A percentile compares a stretch with the other conserved stretches of the same genome.
These are phyloP conservation scores for Paecilomyces sp. DNA, from an alignment of 2,329 filamentous ascomycete species.

Conservation along the genomic window DNA sequence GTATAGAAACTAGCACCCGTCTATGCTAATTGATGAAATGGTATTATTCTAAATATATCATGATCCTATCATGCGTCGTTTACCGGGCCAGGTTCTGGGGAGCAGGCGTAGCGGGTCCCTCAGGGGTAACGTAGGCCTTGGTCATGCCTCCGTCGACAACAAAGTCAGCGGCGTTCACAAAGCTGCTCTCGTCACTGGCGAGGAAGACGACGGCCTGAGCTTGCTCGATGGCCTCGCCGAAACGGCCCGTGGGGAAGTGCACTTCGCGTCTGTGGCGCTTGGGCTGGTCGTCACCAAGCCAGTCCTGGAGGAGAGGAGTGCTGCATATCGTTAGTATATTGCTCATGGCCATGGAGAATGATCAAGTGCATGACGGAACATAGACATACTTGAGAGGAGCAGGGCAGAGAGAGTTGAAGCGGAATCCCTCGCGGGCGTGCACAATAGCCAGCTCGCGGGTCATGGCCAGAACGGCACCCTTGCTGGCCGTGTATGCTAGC, in stretches of 20 bases:
- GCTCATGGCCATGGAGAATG: background rate
- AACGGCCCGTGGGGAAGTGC: constrained; percentile 81
- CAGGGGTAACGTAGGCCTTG: constrained; percentile 70
- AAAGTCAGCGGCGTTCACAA: constrained; percentile 60
- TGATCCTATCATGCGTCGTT: background rate
- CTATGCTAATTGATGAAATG: background rate
- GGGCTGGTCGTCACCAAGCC: constrained; percentile 77
- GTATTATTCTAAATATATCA: background rate
- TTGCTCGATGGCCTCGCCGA: constrained; percentile 91
- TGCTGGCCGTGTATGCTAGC: constrained; percentile 87
- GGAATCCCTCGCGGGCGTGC: constrained; percentile 79
- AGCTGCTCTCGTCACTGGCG: constrained; percentile 11
- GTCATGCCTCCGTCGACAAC: constrained; percentile 94
- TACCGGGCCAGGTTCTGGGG: constrained; percentile 42
- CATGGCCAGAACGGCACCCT: constrained; percentile 84
- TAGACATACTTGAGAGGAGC: constrained; percentile 69
- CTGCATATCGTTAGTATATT: constrained; percentile 23
- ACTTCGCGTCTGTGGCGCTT: constrained; percentile 80
- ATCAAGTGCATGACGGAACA: background rate
- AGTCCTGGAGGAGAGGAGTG: constrained; percentile 86
- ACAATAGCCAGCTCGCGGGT: constrained; percentile 88
- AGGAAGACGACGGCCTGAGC: constrained; percentile 42
- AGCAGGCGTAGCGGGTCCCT: constrained; percentile 48
- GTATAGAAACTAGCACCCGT: background rate
- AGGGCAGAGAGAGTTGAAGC: constrained; percentile 87